phyloP scores from a whole-genome alignment of 2,329 filamentous ascomycete species.

The Colletotrichum sp. region DNA sequence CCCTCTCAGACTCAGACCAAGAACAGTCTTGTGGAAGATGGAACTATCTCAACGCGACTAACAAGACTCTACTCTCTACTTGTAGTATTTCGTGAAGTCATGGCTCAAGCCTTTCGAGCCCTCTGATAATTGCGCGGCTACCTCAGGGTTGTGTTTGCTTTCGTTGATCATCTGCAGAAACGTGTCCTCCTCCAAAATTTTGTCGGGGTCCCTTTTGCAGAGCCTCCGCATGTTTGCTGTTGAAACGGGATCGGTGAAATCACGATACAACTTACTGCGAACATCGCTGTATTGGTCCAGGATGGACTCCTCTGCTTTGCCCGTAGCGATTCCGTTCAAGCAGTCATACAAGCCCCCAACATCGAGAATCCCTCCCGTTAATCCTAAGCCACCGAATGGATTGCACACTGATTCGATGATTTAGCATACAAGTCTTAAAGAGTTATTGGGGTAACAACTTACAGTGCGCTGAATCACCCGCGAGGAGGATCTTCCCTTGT shows the following conservation, averaged over 20 bases:
- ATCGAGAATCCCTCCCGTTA: background rate
- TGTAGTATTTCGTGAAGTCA: background rate
- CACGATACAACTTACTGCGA: background rate
- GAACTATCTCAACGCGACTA: too few species aligned
- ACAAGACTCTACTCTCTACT: background rate
- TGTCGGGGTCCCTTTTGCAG: background rate
- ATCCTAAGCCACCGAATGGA: background rate
- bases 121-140: background rate
- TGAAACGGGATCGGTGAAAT: background rate
- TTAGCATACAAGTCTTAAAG: background rate
- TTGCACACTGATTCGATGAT: rapidly evolving
- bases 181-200: background rate
- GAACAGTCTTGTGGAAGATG: rapidly evolving
- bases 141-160: background rate
- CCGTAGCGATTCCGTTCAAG: background rate
- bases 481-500: background rate
- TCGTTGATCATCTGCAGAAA: background rate
- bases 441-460: background rate
- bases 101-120: background rate
- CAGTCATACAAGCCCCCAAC: background rate
- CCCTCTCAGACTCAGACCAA: background rate
- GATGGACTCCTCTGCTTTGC: background rate
- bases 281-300: background rate
- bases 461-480: background rate
- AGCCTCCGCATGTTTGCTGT: background rate